Base-by-base conservation (phyloP, 2,329 filamentous ascomycete genomes). In the Neocucurbitaria cava region DNA sequence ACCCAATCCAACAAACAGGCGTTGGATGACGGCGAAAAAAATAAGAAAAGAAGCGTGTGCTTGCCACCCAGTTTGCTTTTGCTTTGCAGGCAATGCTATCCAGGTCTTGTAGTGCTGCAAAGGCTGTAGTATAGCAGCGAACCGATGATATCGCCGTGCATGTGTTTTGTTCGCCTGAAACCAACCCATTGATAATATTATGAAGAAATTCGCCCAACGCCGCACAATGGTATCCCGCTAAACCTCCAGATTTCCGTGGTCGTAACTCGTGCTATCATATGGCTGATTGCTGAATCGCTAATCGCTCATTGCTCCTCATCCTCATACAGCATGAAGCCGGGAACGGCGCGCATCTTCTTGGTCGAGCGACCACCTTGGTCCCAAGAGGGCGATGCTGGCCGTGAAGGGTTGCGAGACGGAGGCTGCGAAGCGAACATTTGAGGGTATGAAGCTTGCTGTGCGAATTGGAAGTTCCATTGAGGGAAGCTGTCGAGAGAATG, bases 321-420 rank as follows among this genome's bases (percentile, higher is more conserved):
- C 33, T 64, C 61, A 26, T 54, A 59, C 40, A 64, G 47, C 54
- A 62, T 60, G 57, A 64, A 64, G n/a, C 55, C 53, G 15, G 54
- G 54, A 15, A 54, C 56, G 17, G 52, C 47, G 23, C 54, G 59
- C 58, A 68, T 68, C 51, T 68, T 68, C 49, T 67, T 68, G 5
- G 51, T 49, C 6, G 58, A 58, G 20, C 53, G 52, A 26, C 59
- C 35, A 17, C 65, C 66, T 48, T 70, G 65, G 10, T 70, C 66
- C 68, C 68, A 72, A 2, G 64, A 62, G 18, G 69, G 69, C 11
- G 69, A 72, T 11, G 68, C 66, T 36, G 69, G 68, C 24, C 69
- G 54, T 39, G 61, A 64, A 7, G 59, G 54, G 31, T 56, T 56
- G 13, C 61, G 56, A n/a, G 69, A 71, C 15, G 55, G 62, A 8